Evolutionary conservation across 495 filamentous ascomycete genomes (phyloP).

Genomic region (Aspergillus wentii): DNA sequence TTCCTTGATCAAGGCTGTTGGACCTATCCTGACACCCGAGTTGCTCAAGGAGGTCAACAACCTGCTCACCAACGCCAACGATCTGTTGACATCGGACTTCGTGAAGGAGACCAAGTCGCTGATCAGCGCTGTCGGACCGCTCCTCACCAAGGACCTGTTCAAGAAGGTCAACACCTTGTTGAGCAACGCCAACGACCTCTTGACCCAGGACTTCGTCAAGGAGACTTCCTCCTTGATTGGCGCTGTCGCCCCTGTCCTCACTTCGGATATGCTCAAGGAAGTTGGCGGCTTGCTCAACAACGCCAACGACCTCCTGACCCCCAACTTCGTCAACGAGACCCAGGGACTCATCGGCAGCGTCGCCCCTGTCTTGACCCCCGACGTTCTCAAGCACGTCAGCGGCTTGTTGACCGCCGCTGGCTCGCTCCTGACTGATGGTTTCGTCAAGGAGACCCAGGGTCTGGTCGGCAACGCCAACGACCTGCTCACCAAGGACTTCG

Average conservation of each 20-base stretch:
- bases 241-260: constrained; percentile 18
- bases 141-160: constrained; percentile 29
- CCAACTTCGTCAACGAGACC: constrained; percentile 32
- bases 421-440: constrained; percentile 31
- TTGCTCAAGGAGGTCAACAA: constrained; percentile 19
- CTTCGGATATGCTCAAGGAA: constrained; percentile 20
- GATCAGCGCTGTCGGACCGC: constrained; percentile 23
- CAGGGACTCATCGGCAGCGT: constrained; percentile 32
- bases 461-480: constrained; percentile 35
- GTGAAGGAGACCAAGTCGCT: constrained; percentile 26
- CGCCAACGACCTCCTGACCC: constrained; percentile 27
- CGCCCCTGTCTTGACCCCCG: constrained; percentile 28
- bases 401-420: constrained; percentile 38
- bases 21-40: constrained; percentile 24
- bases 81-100: constrained; percentile 26
- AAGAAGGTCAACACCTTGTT: constrained; percentile 28
- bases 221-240: constrained; percentile 32
- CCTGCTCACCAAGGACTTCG: constrained; percentile 36
- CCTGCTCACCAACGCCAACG: constrained; percentile 21
- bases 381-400: constrained; percentile 33
- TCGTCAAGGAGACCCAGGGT: constrained; percentile 35
- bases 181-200: constrained; percentile 29
- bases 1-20: constrained; percentile 25
- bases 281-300: constrained; percentile 24
- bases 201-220: constrained; percentile 23